phyloP scores from a whole-genome alignment of 306 rosid genomes.

The Luffa aegyptiaca region DNA sequence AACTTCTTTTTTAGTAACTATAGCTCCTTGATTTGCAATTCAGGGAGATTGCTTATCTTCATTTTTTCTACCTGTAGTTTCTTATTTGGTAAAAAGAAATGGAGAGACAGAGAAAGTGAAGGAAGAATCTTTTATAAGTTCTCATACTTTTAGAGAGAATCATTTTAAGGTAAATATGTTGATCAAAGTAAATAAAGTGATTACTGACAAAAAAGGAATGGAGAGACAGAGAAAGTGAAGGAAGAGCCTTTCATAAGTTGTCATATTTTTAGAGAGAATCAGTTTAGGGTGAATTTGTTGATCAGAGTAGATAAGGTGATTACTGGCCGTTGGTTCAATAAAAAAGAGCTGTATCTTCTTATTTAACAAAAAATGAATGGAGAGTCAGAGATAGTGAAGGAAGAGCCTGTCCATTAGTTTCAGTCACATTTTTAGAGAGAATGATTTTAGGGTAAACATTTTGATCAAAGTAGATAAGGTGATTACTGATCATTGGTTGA shows the following conservation, averaged over 20 bases:
- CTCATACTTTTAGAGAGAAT: background rate
- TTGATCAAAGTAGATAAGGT: background rate
- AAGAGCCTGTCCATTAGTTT: background rate
- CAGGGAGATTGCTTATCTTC: background rate
- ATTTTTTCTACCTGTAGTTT: background rate
- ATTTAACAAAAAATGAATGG: background rate
- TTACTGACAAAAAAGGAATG: background rate
- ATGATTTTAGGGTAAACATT: background rate
- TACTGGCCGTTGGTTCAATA: background rate
- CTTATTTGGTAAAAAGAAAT: background rate
- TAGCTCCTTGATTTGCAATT: background rate
- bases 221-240: background rate
- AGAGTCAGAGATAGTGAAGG: background rate
- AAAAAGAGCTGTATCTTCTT: background rate
- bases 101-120: background rate
- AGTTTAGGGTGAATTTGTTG: background rate
- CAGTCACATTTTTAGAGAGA: background rate
- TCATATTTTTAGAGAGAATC: background rate
- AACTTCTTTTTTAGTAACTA: background rate
- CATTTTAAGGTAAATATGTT: background rate
- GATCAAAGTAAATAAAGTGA: background rate
- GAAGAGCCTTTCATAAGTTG: background rate
- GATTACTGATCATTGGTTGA: background rate
- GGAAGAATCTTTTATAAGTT: background rate
- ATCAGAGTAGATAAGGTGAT: background rate